Percentiles rank a stretch among this genome's conserved stretches.
These are phyloP conservation scores for Hordeum marinum DNA, from an alignment of 176 grass and related monocot genomes.

Conservation along the genomic window DNA sequence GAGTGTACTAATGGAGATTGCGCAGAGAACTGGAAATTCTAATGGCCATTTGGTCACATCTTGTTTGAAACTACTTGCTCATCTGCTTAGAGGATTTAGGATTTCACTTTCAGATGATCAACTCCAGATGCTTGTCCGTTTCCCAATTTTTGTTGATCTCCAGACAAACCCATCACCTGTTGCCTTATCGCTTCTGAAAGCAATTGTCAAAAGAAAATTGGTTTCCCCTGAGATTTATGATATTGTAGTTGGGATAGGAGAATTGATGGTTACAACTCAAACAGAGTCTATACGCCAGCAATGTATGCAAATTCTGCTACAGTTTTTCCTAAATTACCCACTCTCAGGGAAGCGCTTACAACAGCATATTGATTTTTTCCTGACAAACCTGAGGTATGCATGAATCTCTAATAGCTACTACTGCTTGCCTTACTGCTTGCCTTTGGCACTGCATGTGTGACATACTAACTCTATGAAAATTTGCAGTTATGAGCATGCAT, in stretches of 20 bases:
- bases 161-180: conserved; percentile 86
- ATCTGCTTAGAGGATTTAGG: conserved; percentile 62
- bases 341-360: conserved; percentile 84
- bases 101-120: conserved; percentile 86
- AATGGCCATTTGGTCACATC: conserved; percentile 73
- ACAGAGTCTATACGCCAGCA: conserved; percentile 69
- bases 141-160: conserved; percentile 87
- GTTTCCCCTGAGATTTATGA: conserved; percentile 91
- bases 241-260: conserved; percentile 71
- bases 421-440: background rate
- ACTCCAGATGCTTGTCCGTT: conserved; percentile 63
- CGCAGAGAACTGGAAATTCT: conserved; percentile 66
- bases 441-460: background rate
- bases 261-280: conserved; percentile 87
- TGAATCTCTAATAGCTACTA: background rate
- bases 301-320: conserved; percentile 79
- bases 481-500: conserved; percentile 85
- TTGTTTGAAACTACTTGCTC: conserved; percentile 73
- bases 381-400: conserved; percentile 76
- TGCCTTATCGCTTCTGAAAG: conserved; percentile 82
- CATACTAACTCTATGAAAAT: conserved; percentile 7
- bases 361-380: conserved; percentile 95
- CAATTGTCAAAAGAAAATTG: conserved; percentile 76
- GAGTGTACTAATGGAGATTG: conserved; percentile 81
- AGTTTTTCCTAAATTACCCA: conserved; percentile 84